Evolutionary conservation across 768 basidiomycete species (phyloP).

Genomic region (Suillus plorans): DNA sequence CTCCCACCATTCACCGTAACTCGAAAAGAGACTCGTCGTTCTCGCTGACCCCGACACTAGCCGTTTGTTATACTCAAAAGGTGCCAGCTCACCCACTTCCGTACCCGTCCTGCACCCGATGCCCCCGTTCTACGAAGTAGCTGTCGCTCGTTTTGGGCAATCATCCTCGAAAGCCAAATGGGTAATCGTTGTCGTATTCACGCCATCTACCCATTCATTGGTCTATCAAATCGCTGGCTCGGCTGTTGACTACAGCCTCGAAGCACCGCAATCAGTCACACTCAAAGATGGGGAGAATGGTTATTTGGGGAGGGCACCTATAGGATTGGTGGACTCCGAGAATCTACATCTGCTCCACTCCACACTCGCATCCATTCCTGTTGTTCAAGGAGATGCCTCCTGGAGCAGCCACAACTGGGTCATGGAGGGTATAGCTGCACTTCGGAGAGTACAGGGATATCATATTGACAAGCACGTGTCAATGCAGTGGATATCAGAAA

Average conservation of each 20-base stretch:
- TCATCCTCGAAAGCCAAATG: slow-evolving; percentile 23
- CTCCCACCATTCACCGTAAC: slow-evolving; percentile 13
- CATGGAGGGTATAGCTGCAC: slow-evolving; percentile 30
- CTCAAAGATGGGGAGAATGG: slow-evolving; percentile 30
- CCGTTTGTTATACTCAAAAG: slow-evolving; percentile 2
- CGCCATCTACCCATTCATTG: slow-evolving; percentile 29
- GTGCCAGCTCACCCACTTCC: not conserved
- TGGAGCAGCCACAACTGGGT: slow-evolving; percentile 32
- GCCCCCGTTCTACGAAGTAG: slow-evolving; percentile 34
- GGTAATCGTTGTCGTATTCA: slow-evolving; percentile 28
- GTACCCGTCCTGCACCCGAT: slow-evolving; percentile 16
- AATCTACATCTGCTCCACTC: slow-evolving; percentile 26
- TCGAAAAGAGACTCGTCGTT: slow-evolving; percentile 19
- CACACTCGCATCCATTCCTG: slow-evolving; percentile 25
- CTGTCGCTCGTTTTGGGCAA: slow-evolving; percentile 28
- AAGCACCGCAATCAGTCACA: slow-evolving; percentile 33
- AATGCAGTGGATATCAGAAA: slow-evolving; percentile 28
- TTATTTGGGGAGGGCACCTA: slow-evolving; percentile 20
- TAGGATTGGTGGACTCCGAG: slow-evolving; percentile 30
- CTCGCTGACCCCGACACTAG: not conserved
- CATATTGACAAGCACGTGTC: slow-evolving; percentile 31
- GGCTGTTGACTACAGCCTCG: slow-evolving; percentile 26
- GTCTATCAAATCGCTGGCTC: slow-evolving; percentile 32
- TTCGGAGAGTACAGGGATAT: slow-evolving; percentile 29
- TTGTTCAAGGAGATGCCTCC: slow-evolving; percentile 26